phyloP scores from a whole-genome alignment of 2,329 filamentous ascomycete species.

The Neonectria magnoliae region DNA sequence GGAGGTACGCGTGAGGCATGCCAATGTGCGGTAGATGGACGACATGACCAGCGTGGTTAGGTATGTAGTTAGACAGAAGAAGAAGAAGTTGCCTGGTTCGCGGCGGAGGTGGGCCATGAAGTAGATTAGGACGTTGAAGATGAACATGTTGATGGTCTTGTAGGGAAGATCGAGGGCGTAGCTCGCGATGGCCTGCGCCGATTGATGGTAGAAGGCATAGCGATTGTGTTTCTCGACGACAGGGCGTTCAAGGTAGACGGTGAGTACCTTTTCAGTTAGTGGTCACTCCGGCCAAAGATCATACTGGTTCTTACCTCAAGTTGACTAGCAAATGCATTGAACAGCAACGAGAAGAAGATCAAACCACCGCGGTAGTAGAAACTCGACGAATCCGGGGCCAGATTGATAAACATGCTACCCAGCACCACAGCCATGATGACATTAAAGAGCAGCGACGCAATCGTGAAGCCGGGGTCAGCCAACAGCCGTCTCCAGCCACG shows the following conservation, averaged over 20 bases:
- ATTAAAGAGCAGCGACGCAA: constrained; percentile 55
- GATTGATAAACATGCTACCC: constrained; percentile 62
- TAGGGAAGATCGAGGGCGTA: constrained; percentile 41
- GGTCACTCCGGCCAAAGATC: too few relatives aligned
- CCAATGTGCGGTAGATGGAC: constrained; percentile 43
- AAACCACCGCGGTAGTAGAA: constrained; percentile 60
- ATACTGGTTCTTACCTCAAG: constrained; percentile 43
- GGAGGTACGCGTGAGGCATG: constrained; percentile 41
- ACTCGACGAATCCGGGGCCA: constrained; percentile 53
- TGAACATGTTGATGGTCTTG: constrained; percentile 41
- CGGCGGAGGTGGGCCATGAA: constrained; percentile 73
- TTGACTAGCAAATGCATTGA: constrained; percentile 58
- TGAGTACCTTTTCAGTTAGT: constrained; percentile 32
- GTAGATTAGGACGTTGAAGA: constrained; percentile 59
- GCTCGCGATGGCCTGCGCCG: constrained; percentile 41
- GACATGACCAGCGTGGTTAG: constrained; percentile 44
- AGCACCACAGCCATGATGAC: constrained; percentile 61
- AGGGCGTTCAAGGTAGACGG: constrained; percentile 45
- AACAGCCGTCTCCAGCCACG: constrained; percentile 51
- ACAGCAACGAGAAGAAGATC: constrained; percentile 62
- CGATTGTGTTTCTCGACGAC: constrained; percentile 50
- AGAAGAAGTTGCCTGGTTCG: constrained; percentile 69
- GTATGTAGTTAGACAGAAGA: constrained; percentile 59
- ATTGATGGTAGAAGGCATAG: constrained; percentile 50
- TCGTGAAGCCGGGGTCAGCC: constrained; percentile 52